Conservation (phyloP, 2,329 filamentous ascomycete species). For the Paecilomyces fulvus region DNA sequence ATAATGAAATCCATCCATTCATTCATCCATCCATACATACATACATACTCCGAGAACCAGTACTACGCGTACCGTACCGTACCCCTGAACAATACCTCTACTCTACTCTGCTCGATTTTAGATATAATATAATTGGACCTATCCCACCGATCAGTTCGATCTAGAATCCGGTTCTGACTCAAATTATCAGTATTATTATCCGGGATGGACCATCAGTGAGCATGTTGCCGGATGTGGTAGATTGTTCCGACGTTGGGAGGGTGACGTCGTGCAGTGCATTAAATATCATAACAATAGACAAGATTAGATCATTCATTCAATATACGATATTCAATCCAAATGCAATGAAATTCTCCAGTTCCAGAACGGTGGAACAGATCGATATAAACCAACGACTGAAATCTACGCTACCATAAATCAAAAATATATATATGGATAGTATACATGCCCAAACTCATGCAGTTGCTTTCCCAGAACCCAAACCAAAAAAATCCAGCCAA, state of each 20-base stretch:
- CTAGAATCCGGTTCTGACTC: no score
- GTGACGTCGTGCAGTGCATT: no score
- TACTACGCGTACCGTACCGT: no score
- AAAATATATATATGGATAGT: background rate
- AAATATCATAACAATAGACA: background rate
- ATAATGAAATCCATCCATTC: no score
- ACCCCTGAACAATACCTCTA: no score
- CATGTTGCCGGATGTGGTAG: background rate
- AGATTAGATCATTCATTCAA: background rate
- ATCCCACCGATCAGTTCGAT: no score
- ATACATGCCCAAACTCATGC: constrained; percentile 2
- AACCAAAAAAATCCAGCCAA: background rate
- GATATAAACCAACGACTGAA: background rate
- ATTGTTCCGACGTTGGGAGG: background rate
- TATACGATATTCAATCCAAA: background rate
- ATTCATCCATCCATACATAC: no score
- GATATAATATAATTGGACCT: no score
- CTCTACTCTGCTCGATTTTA: no score
- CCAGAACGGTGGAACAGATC: background rate
- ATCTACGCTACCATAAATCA: background rate
- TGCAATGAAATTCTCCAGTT: background rate
- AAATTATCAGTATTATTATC: no score
- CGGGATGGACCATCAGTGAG: background rate
- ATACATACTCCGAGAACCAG: no score
- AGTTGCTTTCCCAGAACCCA: background rate